Evolutionary conservation across 192 early-diverging fungal species (phyloP), one percentile per base, ranked within the genome.

Genomic region (Globomyces pollinis-pini): DNA sequence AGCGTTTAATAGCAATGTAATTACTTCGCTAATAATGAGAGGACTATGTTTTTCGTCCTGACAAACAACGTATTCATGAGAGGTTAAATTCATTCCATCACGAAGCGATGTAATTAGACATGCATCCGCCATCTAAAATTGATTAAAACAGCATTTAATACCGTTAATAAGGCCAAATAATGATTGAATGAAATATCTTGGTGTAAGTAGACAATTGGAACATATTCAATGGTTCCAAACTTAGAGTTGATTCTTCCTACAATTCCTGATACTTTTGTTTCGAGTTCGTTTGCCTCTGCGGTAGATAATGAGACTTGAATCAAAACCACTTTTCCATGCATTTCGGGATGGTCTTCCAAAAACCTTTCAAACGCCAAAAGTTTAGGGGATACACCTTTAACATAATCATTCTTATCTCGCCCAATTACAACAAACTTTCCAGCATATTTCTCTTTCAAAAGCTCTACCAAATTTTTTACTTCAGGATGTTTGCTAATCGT

Each of bases 221-320:
- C 76, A 71, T 94, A 93, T 31, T 87, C 88, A 50, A 98, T 84
- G 33, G 79, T 88, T 50, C 93, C 93, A 66, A 89, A 98, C 52
- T 75, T 79, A 0, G 91, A 90, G 74, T 96, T 95, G 62, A 98
- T 90, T 9, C 92, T 78, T 20, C 90, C 82, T 3, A 96, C 94
- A 8, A 94, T 87, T 59, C 96, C 91, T 45, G 84, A 83, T 11
- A 93, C 89, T 44, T 93, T 85, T 30, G 78, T 82, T 57, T 94
- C 86, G 20, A 85, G 66, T 63, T 94, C 91, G 72, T 96, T 94
- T 55, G 88, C 86, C 62, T 94, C 91, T 4, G 90, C 80, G 0
- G 94, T 94, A 6, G 92, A 90, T 34, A 94, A 71, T 1, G 91
- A 90, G 11, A 98, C 91, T 72, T 98, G 94, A 50, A 96, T 94